Conservation (phyloP, 2,329 filamentous ascomycete species). For the Diaporthe longicolla region DNA sequence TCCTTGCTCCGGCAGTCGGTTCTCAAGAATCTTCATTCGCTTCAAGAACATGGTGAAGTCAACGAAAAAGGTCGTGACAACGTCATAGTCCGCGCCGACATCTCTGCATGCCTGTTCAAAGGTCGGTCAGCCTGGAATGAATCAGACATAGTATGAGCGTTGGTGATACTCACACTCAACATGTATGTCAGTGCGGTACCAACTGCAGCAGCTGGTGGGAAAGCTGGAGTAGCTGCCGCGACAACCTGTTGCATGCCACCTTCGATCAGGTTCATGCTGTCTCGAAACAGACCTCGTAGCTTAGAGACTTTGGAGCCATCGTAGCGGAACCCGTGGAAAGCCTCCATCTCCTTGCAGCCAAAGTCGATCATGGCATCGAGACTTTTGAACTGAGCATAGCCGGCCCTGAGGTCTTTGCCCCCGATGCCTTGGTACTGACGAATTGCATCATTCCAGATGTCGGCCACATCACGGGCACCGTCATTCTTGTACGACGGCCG, state of each 20-base stretch:
- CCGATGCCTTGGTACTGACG: slow-evolving; percentile 17
- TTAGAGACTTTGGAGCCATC: slow-evolving; percentile 8
- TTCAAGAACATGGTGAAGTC: slow-evolving; percentile 12
- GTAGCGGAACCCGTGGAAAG: slow-evolving; percentile 16
- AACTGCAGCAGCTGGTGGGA: slow-evolving; percentile 11
- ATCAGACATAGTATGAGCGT: neutral
- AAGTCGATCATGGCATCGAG: slow-evolving; percentile 6
- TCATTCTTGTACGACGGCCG: neutral
- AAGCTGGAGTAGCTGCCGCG: slow-evolving; percentile 10
- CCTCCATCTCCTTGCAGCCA: slow-evolving; percentile 20
- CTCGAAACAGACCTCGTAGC: slow-evolving; percentile 13
- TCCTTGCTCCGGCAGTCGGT: slow-evolving; percentile 50
- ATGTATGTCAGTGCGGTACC: slow-evolving; percentile 4
- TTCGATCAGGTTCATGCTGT: neutral
- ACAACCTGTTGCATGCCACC: slow-evolving; percentile 9
- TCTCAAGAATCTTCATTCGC: slow-evolving; percentile 21
- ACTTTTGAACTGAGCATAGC: neutral
- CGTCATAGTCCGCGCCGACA: slow-evolving; percentile 16
- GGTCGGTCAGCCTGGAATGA: neutral
- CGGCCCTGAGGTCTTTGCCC: neutral
- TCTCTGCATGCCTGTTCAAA: neutral
- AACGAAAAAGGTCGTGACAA: slow-evolving; percentile 23
- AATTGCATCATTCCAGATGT: slow-evolving; percentile 18
- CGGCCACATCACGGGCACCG: neutral
- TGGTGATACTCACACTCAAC: neutral